Evolutionary conservation across 352 stramenopile species (phyloP).

Genomic region (Phytopythium chamaehyphon): DNA sequence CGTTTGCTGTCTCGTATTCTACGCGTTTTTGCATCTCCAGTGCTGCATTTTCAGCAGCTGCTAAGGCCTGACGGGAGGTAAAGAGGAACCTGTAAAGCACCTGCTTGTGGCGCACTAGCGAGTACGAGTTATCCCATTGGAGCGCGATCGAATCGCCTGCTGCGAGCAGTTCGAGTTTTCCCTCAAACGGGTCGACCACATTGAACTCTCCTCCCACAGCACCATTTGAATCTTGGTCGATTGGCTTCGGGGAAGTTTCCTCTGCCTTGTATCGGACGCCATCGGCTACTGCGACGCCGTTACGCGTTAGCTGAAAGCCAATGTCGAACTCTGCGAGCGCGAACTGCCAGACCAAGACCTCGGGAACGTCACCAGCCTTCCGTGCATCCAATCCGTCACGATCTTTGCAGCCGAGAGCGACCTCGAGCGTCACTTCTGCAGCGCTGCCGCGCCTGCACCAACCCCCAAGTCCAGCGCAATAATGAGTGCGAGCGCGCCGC

Average conservation of each 20-base stretch:
- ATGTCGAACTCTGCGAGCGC: constrained; percentile 54
- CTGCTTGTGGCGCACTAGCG: constrained; percentile 59
- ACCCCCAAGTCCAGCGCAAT: constrained; percentile 1
- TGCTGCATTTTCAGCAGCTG: constrained; percentile 43
- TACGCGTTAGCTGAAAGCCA: constrained; percentile 54
- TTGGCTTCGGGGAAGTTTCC: neutral
- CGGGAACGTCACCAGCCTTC: constrained; percentile 7
- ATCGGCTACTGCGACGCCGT: constrained; percentile 27
- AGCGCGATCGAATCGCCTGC: constrained; percentile 45
- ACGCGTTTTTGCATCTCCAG: constrained; percentile 25
- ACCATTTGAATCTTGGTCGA: neutral
- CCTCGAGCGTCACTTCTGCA: constrained; percentile 37
- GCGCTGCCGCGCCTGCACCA: constrained; percentile 37
- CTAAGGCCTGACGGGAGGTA: constrained; percentile 31
- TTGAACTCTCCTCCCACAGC: neutral
- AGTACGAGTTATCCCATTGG: constrained; percentile 78
- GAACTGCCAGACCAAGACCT: constrained; percentile 65
- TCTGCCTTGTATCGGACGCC: constrained; percentile 32
- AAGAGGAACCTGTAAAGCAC: constrained; percentile 55
- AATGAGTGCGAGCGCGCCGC: neutral
- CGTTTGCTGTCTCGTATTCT: no score
- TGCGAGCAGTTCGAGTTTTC: constrained; percentile 23
- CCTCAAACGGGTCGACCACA: constrained; percentile 22
- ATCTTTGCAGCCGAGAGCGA: constrained; percentile 11
- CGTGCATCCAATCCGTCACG: constrained; percentile 6